Evolutionary conservation across 23 red algal genomes (phyloP).

Genomic region (Gracilaria gracilis): DNA sequence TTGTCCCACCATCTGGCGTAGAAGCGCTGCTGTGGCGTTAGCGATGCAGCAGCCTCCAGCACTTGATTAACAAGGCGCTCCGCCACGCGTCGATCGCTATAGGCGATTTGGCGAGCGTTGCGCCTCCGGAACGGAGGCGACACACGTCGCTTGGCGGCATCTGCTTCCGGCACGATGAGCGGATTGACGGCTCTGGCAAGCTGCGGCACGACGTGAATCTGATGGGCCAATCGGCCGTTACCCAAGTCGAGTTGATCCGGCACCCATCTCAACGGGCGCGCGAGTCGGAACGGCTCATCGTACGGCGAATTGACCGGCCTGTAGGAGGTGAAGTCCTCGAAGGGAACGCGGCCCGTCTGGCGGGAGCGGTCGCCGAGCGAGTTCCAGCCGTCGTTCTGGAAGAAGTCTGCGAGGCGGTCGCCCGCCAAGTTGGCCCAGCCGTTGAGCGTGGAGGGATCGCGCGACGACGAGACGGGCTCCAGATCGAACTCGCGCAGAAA

Average conservation of each 20-base stretch:
- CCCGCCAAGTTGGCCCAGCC: constrained; percentile 45
- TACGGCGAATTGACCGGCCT: constrained; percentile 37
- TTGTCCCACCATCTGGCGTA: constrained; percentile 57
- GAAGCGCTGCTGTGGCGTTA: constrained; percentile 38
- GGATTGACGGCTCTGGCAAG: neutral
- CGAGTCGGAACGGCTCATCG: neutral
- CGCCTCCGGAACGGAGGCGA: constrained; percentile 1
- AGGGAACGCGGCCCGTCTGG: constrained; percentile 8
- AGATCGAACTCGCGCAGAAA: neutral
- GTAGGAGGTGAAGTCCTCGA: constrained; percentile 36
- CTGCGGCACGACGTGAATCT: constrained; percentile 56
- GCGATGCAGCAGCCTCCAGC: neutral
- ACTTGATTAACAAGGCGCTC: constrained; percentile 1
- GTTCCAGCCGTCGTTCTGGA: constrained; percentile 64
- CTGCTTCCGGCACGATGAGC: constrained; percentile 13
- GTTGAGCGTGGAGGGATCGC: constrained; percentile 25
- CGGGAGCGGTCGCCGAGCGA: constrained; percentile 48
- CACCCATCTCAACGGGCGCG: constrained; percentile 47
- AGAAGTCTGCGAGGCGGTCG: constrained; percentile 13
- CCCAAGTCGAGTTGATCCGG: constrained; percentile 15
- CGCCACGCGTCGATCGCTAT: neutral
- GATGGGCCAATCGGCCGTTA: constrained; percentile 9
- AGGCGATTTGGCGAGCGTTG: neutral
- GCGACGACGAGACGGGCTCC: neutral
- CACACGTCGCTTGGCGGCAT: neutral